phyloP scores from a whole-genome alignment of 2,329 filamentous ascomycete genomes.

The Aspergillus intermedius region DNA sequence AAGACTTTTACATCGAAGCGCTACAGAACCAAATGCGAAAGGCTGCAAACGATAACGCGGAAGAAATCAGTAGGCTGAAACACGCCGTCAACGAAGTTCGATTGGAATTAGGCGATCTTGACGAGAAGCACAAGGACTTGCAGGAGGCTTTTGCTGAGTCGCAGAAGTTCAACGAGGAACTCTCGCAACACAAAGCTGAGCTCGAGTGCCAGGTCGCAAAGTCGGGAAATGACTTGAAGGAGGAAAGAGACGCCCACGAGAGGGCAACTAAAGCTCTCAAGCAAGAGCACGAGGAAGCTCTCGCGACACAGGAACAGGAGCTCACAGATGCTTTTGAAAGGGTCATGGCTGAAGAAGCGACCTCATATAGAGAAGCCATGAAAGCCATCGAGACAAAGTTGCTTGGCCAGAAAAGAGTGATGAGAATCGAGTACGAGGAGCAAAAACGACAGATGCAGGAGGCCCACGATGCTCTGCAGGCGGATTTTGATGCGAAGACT shows the following conservation, averaged over 20 bases:
- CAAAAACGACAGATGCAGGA: constrained; percentile 34
- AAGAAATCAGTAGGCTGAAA: constrained; percentile 40
- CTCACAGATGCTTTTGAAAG: constrained; percentile 44
- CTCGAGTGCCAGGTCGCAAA: constrained; percentile 36
- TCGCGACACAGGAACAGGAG: constrained; percentile 39
- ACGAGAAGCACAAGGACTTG: constrained; percentile 48
- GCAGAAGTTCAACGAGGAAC: constrained; percentile 39
- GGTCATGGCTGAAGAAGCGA: constrained; percentile 39
- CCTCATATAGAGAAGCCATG: constrained; percentile 30
- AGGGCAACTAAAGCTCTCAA: constrained; percentile 29
- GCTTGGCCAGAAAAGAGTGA: constrained; percentile 30
- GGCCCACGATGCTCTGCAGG: constrained; percentile 29
- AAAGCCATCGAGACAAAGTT: constrained; percentile 39
- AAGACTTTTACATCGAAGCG: constrained; percentile 49
- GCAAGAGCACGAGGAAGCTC: constrained; percentile 27
- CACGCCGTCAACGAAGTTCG: constrained; percentile 43
- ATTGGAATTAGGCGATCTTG: constrained; percentile 44
- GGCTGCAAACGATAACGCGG: constrained; percentile 44
- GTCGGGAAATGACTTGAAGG: constrained; percentile 33
- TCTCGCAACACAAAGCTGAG: constrained; percentile 39
- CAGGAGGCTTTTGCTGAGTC: constrained; percentile 41
- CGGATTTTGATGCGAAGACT: constrained; percentile 28
- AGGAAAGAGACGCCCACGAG: constrained; percentile 40
- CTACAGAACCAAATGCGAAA: constrained; percentile 46
- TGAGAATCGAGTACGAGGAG: constrained; percentile 29